These are phyloP conservation scores for Balakata baccata DNA, from an alignment of 345 rosid species.

Conservation along the genomic window DNA sequence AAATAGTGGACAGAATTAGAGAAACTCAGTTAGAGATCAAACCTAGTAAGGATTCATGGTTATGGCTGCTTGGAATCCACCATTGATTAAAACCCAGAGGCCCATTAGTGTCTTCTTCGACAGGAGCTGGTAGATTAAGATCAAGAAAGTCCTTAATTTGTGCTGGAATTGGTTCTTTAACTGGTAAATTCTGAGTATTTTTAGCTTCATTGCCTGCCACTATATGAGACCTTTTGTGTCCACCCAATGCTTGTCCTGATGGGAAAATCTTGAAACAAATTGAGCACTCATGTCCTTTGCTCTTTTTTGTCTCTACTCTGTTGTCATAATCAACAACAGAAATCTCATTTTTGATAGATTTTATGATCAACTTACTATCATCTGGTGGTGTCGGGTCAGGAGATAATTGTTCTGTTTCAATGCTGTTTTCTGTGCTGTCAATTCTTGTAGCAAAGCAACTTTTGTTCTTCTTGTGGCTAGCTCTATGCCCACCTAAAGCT, in stretches of 20 bases:
- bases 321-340: conserved; percentile 19
- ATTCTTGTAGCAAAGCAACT: conserved; percentile 33
- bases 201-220: conserved; percentile 19
- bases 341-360: conserved; percentile 16
- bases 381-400: conserved; percentile 21
- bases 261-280: conserved; percentile 61
- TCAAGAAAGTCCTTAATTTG: conserved; percentile 43
- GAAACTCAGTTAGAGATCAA: conserved; percentile 38
- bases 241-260: conserved; percentile 83
- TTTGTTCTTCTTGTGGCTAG: conserved; percentile 58
- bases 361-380: conserved; percentile 13
- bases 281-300: conserved; percentile 54
- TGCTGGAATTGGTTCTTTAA: conserved; percentile 22
- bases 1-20: conserved; percentile 2
- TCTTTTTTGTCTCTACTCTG: conserved; percentile 25
- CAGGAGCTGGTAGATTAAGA: conserved; percentile 57
- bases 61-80: conserved; percentile 49
- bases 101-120: conserved; percentile 42
- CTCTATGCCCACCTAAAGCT: conserved; percentile 86
- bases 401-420: conserved; percentile 26
- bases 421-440: conserved; percentile 36
- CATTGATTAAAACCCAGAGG: conserved; percentile 46
- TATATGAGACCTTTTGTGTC: conserved; percentile 76
- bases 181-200: conserved; percentile 13
- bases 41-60: conserved; percentile 41